phyloP scores from a whole-genome alignment of 2,329 filamentous ascomycete genomes.

The Fusarium sp. region DNA sequence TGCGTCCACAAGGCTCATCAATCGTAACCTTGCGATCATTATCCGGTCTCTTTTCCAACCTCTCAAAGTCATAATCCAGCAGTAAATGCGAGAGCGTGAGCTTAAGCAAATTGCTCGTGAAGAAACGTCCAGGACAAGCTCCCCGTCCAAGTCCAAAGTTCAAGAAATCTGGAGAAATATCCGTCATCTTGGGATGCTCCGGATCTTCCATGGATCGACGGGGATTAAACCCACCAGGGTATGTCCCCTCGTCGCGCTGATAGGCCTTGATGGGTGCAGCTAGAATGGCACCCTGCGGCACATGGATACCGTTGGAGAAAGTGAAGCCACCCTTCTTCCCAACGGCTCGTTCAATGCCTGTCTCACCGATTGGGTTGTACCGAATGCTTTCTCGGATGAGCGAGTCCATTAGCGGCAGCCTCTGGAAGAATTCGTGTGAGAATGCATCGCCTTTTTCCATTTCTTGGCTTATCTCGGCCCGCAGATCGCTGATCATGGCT shows the following conservation, averaged over 20 bases:
- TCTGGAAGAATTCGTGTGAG: slow-evolving; percentile 22
- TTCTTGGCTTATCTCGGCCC: slow-evolving; percentile 11
- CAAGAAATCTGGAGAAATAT: slow-evolving; percentile 21
- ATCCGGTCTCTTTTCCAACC: slow-evolving; percentile 13
- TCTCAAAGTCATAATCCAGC: slow-evolving; percentile 22
- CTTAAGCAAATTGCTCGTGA: slow-evolving; percentile 24
- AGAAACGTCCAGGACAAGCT: slow-evolving; percentile 23
- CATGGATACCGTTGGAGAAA: slow-evolving; percentile 31
- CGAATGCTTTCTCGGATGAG: slow-evolving; percentile 27
- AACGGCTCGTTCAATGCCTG: slow-evolving; percentile 26
- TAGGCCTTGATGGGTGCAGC: slow-evolving; percentile 33
- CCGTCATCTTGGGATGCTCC: slow-evolving; percentile 22
- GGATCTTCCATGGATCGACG: slow-evolving; percentile 20
- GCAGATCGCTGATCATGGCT: slow-evolving; percentile 11
- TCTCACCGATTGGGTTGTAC: slow-evolving; percentile 31
- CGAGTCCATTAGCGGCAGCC: slow-evolving; percentile 21
- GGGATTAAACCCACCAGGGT: slow-evolving; percentile 25
- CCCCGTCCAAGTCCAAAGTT: slow-evolving; percentile 22
- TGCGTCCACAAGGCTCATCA: slow-evolving; percentile 18
- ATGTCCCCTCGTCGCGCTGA: slow-evolving; percentile 18
- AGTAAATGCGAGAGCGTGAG: slow-evolving; percentile 20
- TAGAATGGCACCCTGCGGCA: slow-evolving; percentile 26
- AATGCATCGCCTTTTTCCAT: slow-evolving; percentile 19
- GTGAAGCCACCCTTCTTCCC: slow-evolving; percentile 25
- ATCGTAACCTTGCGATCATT: slow-evolving; percentile 24